Evolutionary conservation across 176 grass and related monocot genomes (phyloP), one percentile per base, ranked within the genome.

Genomic region (Eragrostis curvula): DNA sequence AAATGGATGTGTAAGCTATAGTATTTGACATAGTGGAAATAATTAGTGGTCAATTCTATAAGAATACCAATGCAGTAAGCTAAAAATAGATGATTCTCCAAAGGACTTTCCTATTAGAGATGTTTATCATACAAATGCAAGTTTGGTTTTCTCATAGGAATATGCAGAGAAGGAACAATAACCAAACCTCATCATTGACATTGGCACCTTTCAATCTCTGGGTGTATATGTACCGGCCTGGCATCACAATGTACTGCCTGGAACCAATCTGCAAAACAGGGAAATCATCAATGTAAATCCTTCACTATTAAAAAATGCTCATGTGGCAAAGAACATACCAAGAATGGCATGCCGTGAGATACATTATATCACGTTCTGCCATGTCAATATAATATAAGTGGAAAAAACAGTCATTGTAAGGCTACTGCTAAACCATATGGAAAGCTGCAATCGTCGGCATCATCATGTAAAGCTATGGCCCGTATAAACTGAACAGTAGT

Each of bases 171-270:
- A 68, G 43, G 70, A n/a, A 28, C 46, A 47, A 76, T 25, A 25
- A 82, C 9, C 68, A 78, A 71, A 89, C 88, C 88, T 89, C 72
- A 67, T 89, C 88, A 66, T 89, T 66, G 66, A 81, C 90, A 83
- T 90, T 93, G 66, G 96, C 92, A 6, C 79, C 96, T 84, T 95
- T 98, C 84, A 95, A 88, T 68, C 92, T 89, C 47, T 93, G 90
- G 0, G 92, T 93, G 74, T 91, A 86, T 69, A 89, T 89, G 21
- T 89, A 89, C 66, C 88, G 73, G 21, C 88, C 88, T 3, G 88
- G 78, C 83, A 89, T 89, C 88, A 89, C 88, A 82, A 89, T 89
- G 83, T 89, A 89, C 45, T 89, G 88, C 69, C 88, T 77, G 6
- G 88, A 86, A 51, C 88, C 89, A 93, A 72, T 85, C 85, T 95